Conservation (phyloP, 176 grass and related monocot species). For the Thinopyrum elongatum region DNA sequence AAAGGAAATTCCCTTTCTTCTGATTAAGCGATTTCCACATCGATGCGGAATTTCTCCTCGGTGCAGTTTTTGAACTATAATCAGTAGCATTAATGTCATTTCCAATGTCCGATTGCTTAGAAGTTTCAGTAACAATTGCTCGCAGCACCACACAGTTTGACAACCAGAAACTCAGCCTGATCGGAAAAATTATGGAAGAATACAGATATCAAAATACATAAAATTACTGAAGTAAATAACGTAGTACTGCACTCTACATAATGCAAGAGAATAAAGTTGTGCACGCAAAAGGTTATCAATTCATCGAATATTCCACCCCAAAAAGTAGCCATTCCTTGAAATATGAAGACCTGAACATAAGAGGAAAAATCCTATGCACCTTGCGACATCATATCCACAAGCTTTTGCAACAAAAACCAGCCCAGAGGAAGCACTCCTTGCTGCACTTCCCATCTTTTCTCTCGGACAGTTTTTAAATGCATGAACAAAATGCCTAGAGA, state of each 20-base stretch:
- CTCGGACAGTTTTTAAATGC: slow-evolving; percentile 64
- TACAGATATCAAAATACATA: slow-evolving; percentile 16
- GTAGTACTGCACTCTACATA: not conserved
- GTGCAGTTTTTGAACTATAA: slow-evolving; percentile 42
- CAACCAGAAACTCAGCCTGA: slow-evolving; percentile 94
- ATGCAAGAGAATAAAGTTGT: slow-evolving; percentile 5
- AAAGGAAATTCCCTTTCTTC: slow-evolving; percentile 82
- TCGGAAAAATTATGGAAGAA: slow-evolving; percentile 32
- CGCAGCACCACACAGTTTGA: slow-evolving; percentile 87
- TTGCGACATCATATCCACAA: slow-evolving; percentile 93
- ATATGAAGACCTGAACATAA: not conserved
- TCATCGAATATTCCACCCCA: not conserved
- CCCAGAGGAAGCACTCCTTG: slow-evolving; percentile 84
- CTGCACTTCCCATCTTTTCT: slow-evolving; percentile 76
- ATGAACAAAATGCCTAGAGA: slow-evolving; percentile 76
- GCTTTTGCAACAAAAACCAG: slow-evolving; percentile 88
- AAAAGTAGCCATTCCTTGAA: slow-evolving; percentile 18
- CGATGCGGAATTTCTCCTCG: slow-evolving; percentile 60
- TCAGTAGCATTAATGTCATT: slow-evolving; percentile 26
- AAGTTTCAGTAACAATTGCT: slow-evolving; percentile 71
- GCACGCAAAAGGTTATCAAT: not conserved
- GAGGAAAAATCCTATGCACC: slow-evolving; percentile 44
- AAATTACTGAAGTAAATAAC: not conserved
- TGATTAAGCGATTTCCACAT: slow-evolving; percentile 88
- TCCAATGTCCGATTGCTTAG: slow-evolving; percentile 39